phyloP scores from a whole-genome alignment of 306 rosid species.

The Malus fusca region DNA sequence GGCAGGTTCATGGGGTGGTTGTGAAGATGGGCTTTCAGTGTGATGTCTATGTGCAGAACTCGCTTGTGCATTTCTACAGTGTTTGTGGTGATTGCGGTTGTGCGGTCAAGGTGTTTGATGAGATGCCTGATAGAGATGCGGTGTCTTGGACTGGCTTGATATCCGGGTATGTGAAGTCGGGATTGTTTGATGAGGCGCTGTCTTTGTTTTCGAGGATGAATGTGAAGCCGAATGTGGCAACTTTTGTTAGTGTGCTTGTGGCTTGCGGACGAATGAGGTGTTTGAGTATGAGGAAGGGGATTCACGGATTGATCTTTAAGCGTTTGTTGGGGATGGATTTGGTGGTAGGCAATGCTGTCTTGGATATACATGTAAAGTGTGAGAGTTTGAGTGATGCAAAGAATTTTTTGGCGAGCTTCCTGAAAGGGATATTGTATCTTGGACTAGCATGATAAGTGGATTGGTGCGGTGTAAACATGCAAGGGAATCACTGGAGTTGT shows the following conservation, averaged over 20 bases:
- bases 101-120: constrained; percentile 62
- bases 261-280: constrained; percentile 53
- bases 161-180: constrained; percentile 53
- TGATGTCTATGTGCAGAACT: constrained; percentile 55
- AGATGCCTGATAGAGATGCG: constrained; percentile 67
- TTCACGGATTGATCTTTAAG: constrained; percentile 59
- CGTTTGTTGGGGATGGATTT: constrained; percentile 23
- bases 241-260: constrained; percentile 51
- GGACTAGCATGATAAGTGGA: constrained; percentile 69
- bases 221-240: constrained; percentile 59
- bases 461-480: constrained; percentile 56
- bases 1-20: constrained; percentile 48
- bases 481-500: constrained; percentile 45
- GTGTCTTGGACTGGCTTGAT: constrained; percentile 80
- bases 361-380: constrained; percentile 73
- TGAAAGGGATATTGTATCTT: constrained; percentile 57
- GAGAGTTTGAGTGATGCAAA: constrained; percentile 49
- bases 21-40: constrained; percentile 41
- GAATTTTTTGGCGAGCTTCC: constrained; percentile 48
- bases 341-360: constrained; percentile 52
- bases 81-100: constrained; percentile 41
- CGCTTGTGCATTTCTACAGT: constrained; percentile 44
- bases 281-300: constrained; percentile 49
- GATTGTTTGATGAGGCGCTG: constrained; percentile 43
- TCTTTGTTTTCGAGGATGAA: constrained; percentile 36